Evolutionary conservation across 768 basidiomycete genomes (phyloP), one percentile per base, ranked within the genome.

Genomic region (Boletellus ananiceps): DNA sequence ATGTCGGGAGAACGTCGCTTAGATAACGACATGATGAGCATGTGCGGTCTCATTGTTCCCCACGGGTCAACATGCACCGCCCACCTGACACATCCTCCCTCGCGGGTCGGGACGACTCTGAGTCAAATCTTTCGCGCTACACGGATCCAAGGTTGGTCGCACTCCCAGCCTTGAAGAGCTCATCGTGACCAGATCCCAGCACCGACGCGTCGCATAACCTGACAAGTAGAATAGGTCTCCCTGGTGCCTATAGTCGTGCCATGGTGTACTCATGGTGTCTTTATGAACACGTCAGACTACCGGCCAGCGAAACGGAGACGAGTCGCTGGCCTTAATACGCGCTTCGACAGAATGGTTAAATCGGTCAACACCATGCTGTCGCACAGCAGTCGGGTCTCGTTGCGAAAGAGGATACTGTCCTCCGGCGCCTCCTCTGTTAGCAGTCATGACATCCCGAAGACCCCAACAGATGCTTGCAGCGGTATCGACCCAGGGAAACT

Each of bases 291-390:
- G 7, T 33, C 51, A 40, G 49, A 55, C 5, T 31, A 32, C 32
- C 50, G 39, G 21, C 55, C 59, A 27, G 46, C 59, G n/a, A 86
- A 82, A 55, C 76, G 80, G 16, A 73, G 72, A 21, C 78, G 70
- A 56, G 68, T 66, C n/a, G 63, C 57, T 33, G 75, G 75, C 8
- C 65, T 82, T 42, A 88, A 87, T 55, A 62, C 74, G 31, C 77
- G 77, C 34, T 85, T 80, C 56, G 85, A 88, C 62, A 72, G 72
- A 38, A 88, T 88, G 86, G 67, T 87, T 27, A 73, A 79, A 44
- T 72, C 77, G 3, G 79, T 85, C 69, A 74, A 78, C 46, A 54
- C 68, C n/a, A 61, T 69, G 35, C 61, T 67, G 53, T 57, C 66
- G 46, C 38, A 39, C 40, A 48, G 23, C 32, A 59, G 50, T 43